Base-by-base conservation (phyloP, 192 early-diverging fungal species). In the Coemansia sp. region DNA sequence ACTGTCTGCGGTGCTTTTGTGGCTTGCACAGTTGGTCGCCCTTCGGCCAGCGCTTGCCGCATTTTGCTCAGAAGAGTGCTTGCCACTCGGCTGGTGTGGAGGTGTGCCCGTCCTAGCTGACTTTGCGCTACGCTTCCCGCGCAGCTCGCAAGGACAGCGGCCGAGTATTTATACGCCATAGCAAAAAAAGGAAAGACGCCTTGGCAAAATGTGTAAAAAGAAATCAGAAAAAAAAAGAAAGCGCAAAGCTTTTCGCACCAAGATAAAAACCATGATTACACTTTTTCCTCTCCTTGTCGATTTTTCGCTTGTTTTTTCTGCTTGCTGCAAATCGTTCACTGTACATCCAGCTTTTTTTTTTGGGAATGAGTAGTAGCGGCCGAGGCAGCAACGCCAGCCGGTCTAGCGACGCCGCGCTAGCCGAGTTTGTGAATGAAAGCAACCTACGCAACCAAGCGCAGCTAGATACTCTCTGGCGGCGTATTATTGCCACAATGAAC, bases 1-100 rank as follows among this genome's bases (percentile, higher is more conserved):
- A 29, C 36, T 3, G 46, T 32, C 54, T 37, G 56, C 27, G 24
- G 27, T 26, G 46, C 27, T 24, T 26, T 33, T 58, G 56, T 27
- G 35, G 48, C 37, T 35, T 53, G 61, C 50, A 35, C 15, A 18
- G 21, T 53, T 11, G 60, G 62, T 27, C 66, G 76, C 38, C 58
- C 63, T 33, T 69, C 59, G n/a, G 42, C 58, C 37, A 74, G 67
- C 26, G 54, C 60, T 26, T 61, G 62, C 8, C 52, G 63, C 24
- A 74, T 53, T 38, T 58, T 60, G 37, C 52, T 26, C 41, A 74
- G 53, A 8, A 63, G 39, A 19, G 53, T 33, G 53, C 52, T 17
- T 8, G 52, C 4, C 18, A 24, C 34, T n/a, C 43, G 32, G 33
- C 46, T 65, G 17, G 46, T 43, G 38, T 65, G 60, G 18, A 71